Evolutionary conservation across 345 rosid genomes (phyloP), one percentile per base, ranked within the genome.

Genomic region (Citrus australasica): DNA sequence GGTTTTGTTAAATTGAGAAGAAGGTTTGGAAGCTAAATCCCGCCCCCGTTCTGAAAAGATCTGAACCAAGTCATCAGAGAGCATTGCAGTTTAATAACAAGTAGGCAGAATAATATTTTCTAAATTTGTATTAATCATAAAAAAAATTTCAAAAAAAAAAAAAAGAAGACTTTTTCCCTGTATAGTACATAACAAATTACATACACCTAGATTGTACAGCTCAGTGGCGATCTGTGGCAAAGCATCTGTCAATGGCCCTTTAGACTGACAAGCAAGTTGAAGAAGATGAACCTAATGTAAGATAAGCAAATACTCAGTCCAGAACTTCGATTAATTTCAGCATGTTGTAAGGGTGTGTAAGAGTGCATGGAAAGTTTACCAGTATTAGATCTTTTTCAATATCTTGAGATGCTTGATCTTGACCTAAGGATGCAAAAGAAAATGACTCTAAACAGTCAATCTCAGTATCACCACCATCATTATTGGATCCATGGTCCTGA

Each of bases 171-270:
- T 51, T 25, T 68, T 32, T 11, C 35, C 58, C 65, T 51, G 32
- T 66, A 70, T 62, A n/a, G 72, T 27, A 35, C 9, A 30, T 28
- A 5, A 42, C 25, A 38, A 67, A 75, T 67, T 60, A 86, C 93
- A 69, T 91, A 95, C 99, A 71, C 98, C 97, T 74, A 93, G 86
- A 69, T 86, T 88, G 86, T 79, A 87, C n/a, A 95, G 88, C 84
- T 95, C 99, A 14, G 83, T 79, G 35, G 92, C 80, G 77, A 95
- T 88, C 77, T 85, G 88, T 58, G 98, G 96, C 80, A 91, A 82
- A 33, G 88, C 86, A 89, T 90, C 97, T 55, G 82, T 84, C 79
- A 89, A 78, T 82, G 81, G 88, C 79, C 93, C 96, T 82, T 87
- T 89, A 64, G 96, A 90, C 82, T 90, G 84, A 81, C 98, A 93